phyloP scores from a whole-genome alignment of 2,329 filamentous ascomycete species.

The Ophiocordyceps camponoti-floridani region DNA sequence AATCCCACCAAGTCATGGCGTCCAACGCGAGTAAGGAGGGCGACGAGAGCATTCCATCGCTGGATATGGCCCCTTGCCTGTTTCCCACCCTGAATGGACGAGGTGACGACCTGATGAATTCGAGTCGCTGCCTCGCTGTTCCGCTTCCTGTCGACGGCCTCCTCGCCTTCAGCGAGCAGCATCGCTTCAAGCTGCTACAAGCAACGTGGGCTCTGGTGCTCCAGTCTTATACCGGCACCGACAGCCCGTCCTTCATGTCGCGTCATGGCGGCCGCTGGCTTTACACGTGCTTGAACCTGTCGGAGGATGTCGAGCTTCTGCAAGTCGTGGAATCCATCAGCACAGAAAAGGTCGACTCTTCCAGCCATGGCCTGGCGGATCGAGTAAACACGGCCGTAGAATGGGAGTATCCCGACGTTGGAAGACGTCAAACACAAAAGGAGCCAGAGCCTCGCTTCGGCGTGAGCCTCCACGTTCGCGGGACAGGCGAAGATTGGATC shows the following conservation, averaged over 20 bases:
- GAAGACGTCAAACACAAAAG: no score
- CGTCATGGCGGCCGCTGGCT: neutral
- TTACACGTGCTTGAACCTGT: neutral
- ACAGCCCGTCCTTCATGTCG: constrained; percentile 1
- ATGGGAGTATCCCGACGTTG: no score
- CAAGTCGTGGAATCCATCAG: neutral
- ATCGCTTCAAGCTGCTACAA: neutral
- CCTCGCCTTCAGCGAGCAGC: neutral
- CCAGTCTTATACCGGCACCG: constrained; percentile 1
- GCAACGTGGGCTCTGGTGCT: constrained; percentile 1
- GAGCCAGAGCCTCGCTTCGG: neutral
- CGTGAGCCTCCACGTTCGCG: neutral
- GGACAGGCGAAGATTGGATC: neutral
- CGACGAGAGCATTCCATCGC: no score
- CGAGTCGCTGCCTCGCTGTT: neutral
- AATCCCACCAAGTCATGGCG: no score
- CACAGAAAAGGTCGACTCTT: neutral
- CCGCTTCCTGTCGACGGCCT: neutral
- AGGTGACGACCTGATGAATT: neutral
- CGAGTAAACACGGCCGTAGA: neutral
- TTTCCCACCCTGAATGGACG: neutral
- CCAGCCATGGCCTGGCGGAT: neutral
- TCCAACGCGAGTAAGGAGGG: no score
- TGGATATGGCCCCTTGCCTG: neutral
- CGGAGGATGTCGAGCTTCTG: neutral